These are phyloP conservation scores for Cytospora mali DNA, from an alignment of 2,329 filamentous ascomycete species.

Conservation along the genomic window DNA sequence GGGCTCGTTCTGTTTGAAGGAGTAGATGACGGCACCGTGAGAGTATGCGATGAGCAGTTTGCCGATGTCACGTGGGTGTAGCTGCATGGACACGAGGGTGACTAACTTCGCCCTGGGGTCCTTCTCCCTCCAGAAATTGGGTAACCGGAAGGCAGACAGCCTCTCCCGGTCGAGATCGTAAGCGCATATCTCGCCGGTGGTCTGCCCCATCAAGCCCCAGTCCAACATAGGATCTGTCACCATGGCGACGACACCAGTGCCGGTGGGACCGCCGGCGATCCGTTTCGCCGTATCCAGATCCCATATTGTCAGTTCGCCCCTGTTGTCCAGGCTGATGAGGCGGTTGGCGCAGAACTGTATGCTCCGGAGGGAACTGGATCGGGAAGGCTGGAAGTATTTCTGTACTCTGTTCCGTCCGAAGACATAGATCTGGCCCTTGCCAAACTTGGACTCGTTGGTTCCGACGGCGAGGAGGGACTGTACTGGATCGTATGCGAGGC, in stretches of 20 bases:
- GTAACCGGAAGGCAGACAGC: slow-evolving; percentile 75
- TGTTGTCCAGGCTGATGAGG: slow-evolving; percentile 80
- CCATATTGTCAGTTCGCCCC: slow-evolving; percentile 84
- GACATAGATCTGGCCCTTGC: slow-evolving; percentile 84
- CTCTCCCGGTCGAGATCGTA: slow-evolving; percentile 87
- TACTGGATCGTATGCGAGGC: slow-evolving; percentile 87
- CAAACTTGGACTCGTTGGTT: slow-evolving; percentile 84
- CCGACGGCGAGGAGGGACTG: slow-evolving; percentile 92
- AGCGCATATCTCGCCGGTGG: slow-evolving; percentile 83
- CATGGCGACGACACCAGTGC: slow-evolving; percentile 73
- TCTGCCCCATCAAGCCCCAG: slow-evolving; percentile 84
- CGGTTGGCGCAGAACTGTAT: slow-evolving; percentile 87
- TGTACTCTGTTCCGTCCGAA: slow-evolving; percentile 82
- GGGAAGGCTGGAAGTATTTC: slow-evolving; percentile 70
- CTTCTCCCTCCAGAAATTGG: slow-evolving; percentile 81
- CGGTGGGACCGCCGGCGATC: slow-evolving; percentile 71
- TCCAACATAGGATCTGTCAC: slow-evolving; percentile 88
- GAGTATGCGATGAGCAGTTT: slow-evolving; percentile 89
- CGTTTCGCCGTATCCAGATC: slow-evolving; percentile 72
- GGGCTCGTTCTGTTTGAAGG: slow-evolving; percentile 87
- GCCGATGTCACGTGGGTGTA: slow-evolving; percentile 92
- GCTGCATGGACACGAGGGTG: slow-evolving; percentile 73
- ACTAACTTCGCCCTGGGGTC: slow-evolving; percentile 65
- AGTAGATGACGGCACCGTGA: slow-evolving; percentile 85
- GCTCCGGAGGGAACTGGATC: slow-evolving; percentile 72